Conservation (phyloP, 2,329 filamentous ascomycete genomes). For the Emericellopsis cladophorae region DNA sequence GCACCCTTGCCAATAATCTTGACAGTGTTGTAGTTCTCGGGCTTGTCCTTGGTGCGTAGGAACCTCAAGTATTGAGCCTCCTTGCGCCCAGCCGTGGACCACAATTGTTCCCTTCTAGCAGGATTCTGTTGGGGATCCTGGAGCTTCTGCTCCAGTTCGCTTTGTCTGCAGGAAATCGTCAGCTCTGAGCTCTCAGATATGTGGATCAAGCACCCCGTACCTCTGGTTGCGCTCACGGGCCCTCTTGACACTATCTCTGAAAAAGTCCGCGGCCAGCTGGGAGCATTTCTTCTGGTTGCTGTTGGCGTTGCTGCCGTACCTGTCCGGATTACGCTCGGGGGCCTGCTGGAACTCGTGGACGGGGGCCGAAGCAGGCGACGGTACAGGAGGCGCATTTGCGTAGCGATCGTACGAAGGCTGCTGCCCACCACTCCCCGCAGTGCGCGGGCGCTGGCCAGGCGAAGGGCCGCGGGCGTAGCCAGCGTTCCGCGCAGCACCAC, state of each 20-base stretch:
- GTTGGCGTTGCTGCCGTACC: conserved; percentile 51
- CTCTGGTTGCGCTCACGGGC: conserved; percentile 90
- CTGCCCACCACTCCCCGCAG: conserved; percentile 58
- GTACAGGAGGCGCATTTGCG: conserved; percentile 52
- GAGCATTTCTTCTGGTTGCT: conserved; percentile 61
- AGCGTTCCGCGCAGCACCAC: conserved; percentile 55
- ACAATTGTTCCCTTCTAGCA: conserved; percentile 70
- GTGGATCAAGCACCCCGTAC: conserved; percentile 32
- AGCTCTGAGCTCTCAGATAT: background rate
- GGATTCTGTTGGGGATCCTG: conserved; percentile 64
- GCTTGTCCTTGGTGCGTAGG: conserved; percentile 82
- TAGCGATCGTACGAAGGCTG: conserved; percentile 53
- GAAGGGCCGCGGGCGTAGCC: conserved; percentile 59
- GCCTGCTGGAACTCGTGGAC: conserved; percentile 65
- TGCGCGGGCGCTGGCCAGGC: conserved; percentile 67
- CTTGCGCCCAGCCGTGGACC: conserved; percentile 71
- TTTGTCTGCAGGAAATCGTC: conserved; percentile 47
- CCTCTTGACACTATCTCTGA: conserved; percentile 96
- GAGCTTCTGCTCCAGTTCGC: conserved; percentile 80
- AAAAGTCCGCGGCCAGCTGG: conserved; percentile 74
- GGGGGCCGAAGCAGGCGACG: conserved; percentile 42
- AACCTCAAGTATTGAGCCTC: conserved; percentile 92
- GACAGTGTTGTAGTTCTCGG: conserved; percentile 88
- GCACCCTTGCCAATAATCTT: conserved; percentile 99
- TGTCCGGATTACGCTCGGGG: conserved; percentile 78